Evolutionary conservation across 2,329 filamentous ascomycete genomes (phyloP), one percentile per base, ranked within the genome.

Genomic region (Paecilomyces niveus): DNA sequence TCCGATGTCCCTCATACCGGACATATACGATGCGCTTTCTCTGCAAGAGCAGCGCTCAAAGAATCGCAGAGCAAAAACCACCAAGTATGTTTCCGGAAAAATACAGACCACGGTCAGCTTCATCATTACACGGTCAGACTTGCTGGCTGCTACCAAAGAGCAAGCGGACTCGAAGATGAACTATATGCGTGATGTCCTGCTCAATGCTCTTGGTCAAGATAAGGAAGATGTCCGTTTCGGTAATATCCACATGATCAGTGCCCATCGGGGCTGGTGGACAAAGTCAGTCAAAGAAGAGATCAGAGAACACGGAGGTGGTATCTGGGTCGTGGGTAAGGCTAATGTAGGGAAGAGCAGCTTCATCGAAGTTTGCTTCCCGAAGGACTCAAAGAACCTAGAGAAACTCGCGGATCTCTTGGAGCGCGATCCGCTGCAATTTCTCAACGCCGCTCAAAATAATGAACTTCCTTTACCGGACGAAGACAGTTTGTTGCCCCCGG

Each of bases 251-350:
- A 91, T 91, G 69, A 92, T 99, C 50, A 97, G 92, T 68, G 86
- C 93, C 9, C 89, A 89, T 68, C 82, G 90, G 59, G 83, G 84
- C 9, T 99, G 95, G 94, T 97, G 93, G 90, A 96, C 92, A 0
- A 89, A 84, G 64, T 80, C 89, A 54, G 77, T 99, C 57, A 96
- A 90, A 72, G 87, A 96, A 65, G 88, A 92, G 54, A 92, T 99
- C 53, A 92, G 86, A 82, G 77, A 86, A 51, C 84, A 90, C 54
- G 92, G 91, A 3, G 93, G 93, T 3, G 94, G 87, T 15, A 88
- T 89, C 15, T 99, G 94, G 93, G 87, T 99, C 80, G 89, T 99
- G 2, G 94, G 94, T n/a, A 97, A 96, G 74, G 91, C 92, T 62
- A 99, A 99, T 69, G 95, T 97, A 2, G 95, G 94, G 24, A 99